A percentile compares a stretch with the other conserved stretches of the same genome.
Evolutionary conservation across 352 stramenopile genomes (phyloP).

Genomic region (Globisporangium yorkense): DNA sequence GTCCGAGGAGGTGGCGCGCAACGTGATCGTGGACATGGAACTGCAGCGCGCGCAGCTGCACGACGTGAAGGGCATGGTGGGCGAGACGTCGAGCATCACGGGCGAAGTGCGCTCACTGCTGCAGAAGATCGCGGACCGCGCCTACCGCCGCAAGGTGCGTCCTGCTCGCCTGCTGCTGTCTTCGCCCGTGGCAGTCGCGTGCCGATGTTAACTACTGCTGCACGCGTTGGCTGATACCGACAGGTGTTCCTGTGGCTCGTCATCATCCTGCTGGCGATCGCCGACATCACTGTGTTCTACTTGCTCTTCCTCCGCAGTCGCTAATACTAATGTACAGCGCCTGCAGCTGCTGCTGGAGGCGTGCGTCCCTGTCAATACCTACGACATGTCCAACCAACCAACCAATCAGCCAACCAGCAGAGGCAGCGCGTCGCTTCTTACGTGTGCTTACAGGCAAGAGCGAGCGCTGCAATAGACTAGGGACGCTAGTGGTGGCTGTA

Average conservation of each 20-base stretch:
- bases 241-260: constrained; percentile 55
- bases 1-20: constrained; percentile 63
- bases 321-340: constrained; percentile 1
- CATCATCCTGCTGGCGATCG: constrained; percentile 56
- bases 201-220: no score
- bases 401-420: no score
- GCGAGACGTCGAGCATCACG: constrained; percentile 63
- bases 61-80: constrained; percentile 78
- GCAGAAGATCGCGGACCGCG: constrained; percentile 65
- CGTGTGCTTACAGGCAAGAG: no score
- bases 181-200: no score
- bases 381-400: no score
- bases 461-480: no score
- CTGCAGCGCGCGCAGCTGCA: constrained; percentile 72
- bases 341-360: neutral
- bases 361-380: no score
- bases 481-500: neutral
- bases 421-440: no score
- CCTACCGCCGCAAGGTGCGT: constrained; percentile 57
- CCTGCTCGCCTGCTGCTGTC: no score
- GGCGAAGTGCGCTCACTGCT: constrained; percentile 57
- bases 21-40: constrained; percentile 73
- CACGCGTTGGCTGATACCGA: neutral
- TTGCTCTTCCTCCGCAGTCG: constrained; percentile 64
- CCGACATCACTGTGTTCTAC: constrained; percentile 80